Base-by-base conservation (phyloP, 1,284 basidiomycete species). In the Ustilago sp. region DNA sequence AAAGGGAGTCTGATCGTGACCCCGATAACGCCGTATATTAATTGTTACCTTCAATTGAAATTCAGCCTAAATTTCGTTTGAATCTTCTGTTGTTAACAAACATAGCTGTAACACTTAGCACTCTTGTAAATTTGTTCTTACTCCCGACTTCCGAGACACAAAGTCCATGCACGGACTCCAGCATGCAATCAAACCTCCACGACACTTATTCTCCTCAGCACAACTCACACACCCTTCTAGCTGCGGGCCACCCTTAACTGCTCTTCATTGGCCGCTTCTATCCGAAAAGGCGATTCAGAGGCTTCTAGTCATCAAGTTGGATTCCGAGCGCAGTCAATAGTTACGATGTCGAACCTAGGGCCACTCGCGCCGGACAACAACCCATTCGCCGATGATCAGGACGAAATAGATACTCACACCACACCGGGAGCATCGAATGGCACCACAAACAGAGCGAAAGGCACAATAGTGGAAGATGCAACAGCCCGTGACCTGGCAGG, bases 361-460 rank as follows among this genome's bases (percentile, higher is more conserved):
- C 67, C 72, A 5, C 67, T 75, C 1, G 57, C 55, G 1, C 65
- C 59, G 0, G 62, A 63, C 45, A 61, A 71, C 41, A 76, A 76
- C 32, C 68, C 74, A 1, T 76, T 76, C 35, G 74, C 68, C 9
- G 68, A 72, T 45, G 74, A 76, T 19, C 58, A 60, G 0, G 68
- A 76, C 32, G 52, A 58, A 3, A 15, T 19, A 0, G 38, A 60
- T 13, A 6, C 35, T 5, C 47, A 58, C 1, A 3, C 45, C 2
- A 31, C 12, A 6, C 15, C 51, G 8, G 1, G 38, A 4, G 4
- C 38, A 4, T 6, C 28, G 3, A 23, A 53, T 6, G 32, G 11
- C 1, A 19, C 15, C 2, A n/a, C 28, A 4, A 23, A 39, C 3
- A n/a, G 28, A 0, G 11, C 1, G 17, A 23, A 9, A 41, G 17